Percentiles rank a stretch among this genome's conserved stretches.
Conservation (phyloP, 305 asterid genomes). For the Ilex paraguariensis region DNA sequence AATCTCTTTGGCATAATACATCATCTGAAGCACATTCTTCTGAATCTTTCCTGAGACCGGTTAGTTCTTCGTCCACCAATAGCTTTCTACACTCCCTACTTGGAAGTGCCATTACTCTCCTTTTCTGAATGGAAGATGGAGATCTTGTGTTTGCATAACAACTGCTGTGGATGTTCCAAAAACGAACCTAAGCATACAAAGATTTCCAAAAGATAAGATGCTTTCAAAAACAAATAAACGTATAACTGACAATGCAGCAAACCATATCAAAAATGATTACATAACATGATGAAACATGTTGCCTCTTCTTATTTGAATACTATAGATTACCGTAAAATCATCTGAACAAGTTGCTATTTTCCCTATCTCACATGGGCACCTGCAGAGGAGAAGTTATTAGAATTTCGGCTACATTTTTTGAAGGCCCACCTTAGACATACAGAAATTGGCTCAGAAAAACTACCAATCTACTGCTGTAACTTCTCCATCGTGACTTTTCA, state of each 20-base stretch:
- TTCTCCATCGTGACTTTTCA: conserved; percentile 85
- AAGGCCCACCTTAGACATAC: not conserved
- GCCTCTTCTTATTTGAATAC: not conserved
- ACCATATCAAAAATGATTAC: too few relatives aligned
- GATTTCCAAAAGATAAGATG: conserved; percentile 11
- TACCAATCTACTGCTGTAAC: conserved; percentile 96
- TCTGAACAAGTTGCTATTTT: conserved; percentile 89
- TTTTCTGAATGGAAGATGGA: conserved; percentile 65
- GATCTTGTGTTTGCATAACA: conserved; percentile 72
- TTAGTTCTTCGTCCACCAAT: conserved; percentile 43
- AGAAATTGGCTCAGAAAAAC: not conserved
- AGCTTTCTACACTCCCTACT: conserved; percentile 50
- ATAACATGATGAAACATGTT: not conserved
- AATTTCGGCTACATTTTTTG: not conserved
- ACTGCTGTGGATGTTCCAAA: conserved; percentile 69
- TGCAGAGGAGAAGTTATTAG: conserved; percentile 23
- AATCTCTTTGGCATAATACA: conserved; percentile 8
- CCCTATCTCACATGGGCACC: conserved; percentile 86
- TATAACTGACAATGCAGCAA: too few relatives aligned
- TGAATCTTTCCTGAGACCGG: conserved; percentile 20
- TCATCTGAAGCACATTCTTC: conserved; percentile 8
- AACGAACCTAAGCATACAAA: conserved; percentile 47
- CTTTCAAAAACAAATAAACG: too few relatives aligned
- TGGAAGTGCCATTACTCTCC: conserved; percentile 65
- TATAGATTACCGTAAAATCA: conserved; percentile 77